Base-by-base conservation (phyloP, 495 filamentous ascomycete species). In the Podospora bellae-mahoneyi region DNA sequence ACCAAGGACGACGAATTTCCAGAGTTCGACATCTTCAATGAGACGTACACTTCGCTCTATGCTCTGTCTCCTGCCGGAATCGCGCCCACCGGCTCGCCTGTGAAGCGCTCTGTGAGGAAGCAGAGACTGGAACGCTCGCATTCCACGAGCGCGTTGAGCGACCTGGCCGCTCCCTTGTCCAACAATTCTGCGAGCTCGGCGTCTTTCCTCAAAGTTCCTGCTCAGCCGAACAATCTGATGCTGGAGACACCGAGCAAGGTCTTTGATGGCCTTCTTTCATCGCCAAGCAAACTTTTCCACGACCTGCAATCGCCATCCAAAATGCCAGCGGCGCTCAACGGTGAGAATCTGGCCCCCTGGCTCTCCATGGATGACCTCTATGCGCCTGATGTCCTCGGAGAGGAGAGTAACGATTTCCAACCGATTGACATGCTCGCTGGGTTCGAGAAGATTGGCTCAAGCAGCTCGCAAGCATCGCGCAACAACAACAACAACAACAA, bases 391-490 rank as follows among this genome's bases (percentile, higher is more conserved):
- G 82, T 84, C 68, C 77, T 87, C 27, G 39, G 30, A 32, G 7
- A 48, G 2, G 79, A 81, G 5, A 84, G 92, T 56, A 87, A 88
- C 62, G 90, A 91, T 63, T 84, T 88, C 23, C 82, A 87, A 39
- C 91, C 89, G 1, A 84, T 96, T 59, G 93, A 97, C 78, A 89
- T 98, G 65, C 84, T 94, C 64, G 90, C 93, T 75, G 93, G 92
- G 6, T 97, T 97, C 73, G 89, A 92, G 76, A 93, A 92, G 78
- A 97, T 97, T 77, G 92, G 92, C 66, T 87, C 78, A 60, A 81
- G 66, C 70, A 78, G 65, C 26, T 57, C 64, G 54, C 74, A 76
- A 66, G 66, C 71, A 9, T 73, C 66, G 55, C 76, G 69, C 23
- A 32, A 28, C 30, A 34, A 63, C 30, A 28, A 62, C 60, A 20